Evolutionary conservation across 306 rosid genomes (phyloP).

Genomic region (Calophaca sinica): DNA sequence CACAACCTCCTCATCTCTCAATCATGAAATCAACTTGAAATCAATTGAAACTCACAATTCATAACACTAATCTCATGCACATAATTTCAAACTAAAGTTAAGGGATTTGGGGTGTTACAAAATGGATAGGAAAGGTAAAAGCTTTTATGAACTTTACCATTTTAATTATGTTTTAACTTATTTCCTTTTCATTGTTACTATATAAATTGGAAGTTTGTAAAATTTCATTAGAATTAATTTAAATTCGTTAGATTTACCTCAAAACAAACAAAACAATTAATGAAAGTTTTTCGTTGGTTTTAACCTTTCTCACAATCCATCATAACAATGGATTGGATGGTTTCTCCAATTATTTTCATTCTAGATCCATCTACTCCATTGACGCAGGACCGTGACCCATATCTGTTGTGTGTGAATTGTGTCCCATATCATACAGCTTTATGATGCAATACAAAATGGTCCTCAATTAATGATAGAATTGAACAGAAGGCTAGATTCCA

Average conservation of each 20-base stretch:
- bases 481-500: not conserved
- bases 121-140: not conserved
- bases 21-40: no score
- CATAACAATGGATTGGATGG: not conserved
- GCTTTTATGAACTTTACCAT: not conserved
- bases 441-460: conserved; percentile 2
- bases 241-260: not conserved
- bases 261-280: not conserved
- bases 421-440: not conserved
- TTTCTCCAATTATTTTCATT: not conserved
- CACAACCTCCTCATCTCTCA: no score
- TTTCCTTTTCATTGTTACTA: conserved; percentile 10
- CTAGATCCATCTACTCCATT: not conserved
- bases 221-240: not conserved
- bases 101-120: no score
- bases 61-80: no score
- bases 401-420: not conserved
- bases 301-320: not conserved
- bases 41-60: no score
- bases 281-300: not conserved
- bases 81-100: no score
- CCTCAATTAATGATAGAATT: conserved; percentile 7
- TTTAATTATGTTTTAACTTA: not conserved
- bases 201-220: not conserved
- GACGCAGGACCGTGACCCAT: not conserved